Evolutionary conservation across 768 basidiomycete genomes (phyloP).

Genomic region (Fomitopsis serialis): DNA sequence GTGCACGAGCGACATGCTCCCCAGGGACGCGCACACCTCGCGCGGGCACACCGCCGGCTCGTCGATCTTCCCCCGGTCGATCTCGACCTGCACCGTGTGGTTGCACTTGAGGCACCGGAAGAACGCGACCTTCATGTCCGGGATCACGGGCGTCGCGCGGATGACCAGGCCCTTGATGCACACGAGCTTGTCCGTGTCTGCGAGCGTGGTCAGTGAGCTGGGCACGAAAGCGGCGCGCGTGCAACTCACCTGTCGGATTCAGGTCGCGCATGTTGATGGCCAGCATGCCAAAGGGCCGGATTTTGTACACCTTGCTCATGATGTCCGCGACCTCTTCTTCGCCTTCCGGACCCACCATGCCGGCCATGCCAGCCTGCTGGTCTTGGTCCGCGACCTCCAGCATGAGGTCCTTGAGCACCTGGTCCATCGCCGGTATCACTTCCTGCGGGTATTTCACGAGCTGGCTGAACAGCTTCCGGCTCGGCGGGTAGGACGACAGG

Average conservation of each 20-base stretch:
- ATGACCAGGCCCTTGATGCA: slow-evolving; percentile 96
- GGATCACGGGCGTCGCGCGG: slow-evolving; percentile 94
- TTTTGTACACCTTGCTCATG: slow-evolving; percentile 84
- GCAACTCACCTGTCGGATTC: slow-evolving; percentile 76
- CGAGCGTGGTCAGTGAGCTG: not conserved
- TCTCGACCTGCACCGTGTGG: slow-evolving; percentile 96
- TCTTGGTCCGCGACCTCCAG: slow-evolving; percentile 82
- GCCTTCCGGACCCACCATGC: slow-evolving; percentile 70
- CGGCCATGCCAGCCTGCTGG: slow-evolving; percentile 60
- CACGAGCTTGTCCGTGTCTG: slow-evolving; percentile 97
- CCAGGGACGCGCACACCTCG: slow-evolving; percentile 83
- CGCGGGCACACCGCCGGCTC: slow-evolving; percentile 91
- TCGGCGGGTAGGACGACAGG: slow-evolving; percentile 78
- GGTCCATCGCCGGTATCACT: slow-evolving; percentile 96
- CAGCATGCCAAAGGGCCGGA: slow-evolving; percentile 82
- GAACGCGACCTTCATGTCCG: slow-evolving; percentile 98
- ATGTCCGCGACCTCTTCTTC: slow-evolving; percentile 89
- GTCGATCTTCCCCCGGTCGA: slow-evolving; percentile 95
- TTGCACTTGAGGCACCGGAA: slow-evolving; percentile 95
- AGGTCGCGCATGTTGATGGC: slow-evolving; percentile 91
- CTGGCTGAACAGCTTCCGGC: slow-evolving; percentile 78
- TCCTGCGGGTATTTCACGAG: slow-evolving; percentile 95
- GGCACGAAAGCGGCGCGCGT: not conserved
- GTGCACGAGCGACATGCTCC: slow-evolving; percentile 93
- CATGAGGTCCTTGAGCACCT: slow-evolving; percentile 91